Evolutionary conservation across 306 rosid species (phyloP), one percentile per base, ranked within the genome.

Genomic region (Styphnolobium japonicum): DNA sequence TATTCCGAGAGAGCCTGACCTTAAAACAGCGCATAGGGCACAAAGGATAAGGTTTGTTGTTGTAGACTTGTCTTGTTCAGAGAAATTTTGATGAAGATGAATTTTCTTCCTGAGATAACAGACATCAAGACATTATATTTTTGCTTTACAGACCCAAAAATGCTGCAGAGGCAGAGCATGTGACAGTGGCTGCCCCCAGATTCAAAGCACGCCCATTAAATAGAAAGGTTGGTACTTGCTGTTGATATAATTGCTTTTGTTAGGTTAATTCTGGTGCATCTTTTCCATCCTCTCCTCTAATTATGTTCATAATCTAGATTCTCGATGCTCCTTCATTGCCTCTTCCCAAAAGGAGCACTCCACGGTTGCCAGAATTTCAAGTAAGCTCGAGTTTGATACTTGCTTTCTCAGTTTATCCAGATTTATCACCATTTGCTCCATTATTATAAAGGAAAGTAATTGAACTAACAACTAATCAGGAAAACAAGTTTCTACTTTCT

Each of bases 201-300:
- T 91, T 96, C 84, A 93, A 93, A 89, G 98, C 99, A 23, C 98
- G 96, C n/a, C 99, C 99, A n/a, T 78, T 96, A 76, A 96, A 96
- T 83, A 82, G 88, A 89, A 96, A 90, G 85, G 99, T 96, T 61
- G 58, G 96, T 88, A 77, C 80, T 76, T 81, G 16, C 73, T 73
- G 52, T 75, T 39, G 45, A 43, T 77, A 58, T 33, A 58, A 36
- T 75, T 68, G 25, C 23, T 67, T 72, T 74, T 21, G 33, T 62
- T 51, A 53, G 66, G 72, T 79, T 78, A 48, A 15, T 53, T 37
- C 68, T 46, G 25, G 22, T 40, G 73, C 57, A 31, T 31, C 12
- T 63, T 34, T 82, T 56, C 67, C 58, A 82, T 78, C 23, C 6
- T 82, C 81, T 40, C 67, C 42, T 65, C 76, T 82, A 68, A 56